Conservation (phyloP, 306 rosid species). For the Prunus armeniaca region DNA sequence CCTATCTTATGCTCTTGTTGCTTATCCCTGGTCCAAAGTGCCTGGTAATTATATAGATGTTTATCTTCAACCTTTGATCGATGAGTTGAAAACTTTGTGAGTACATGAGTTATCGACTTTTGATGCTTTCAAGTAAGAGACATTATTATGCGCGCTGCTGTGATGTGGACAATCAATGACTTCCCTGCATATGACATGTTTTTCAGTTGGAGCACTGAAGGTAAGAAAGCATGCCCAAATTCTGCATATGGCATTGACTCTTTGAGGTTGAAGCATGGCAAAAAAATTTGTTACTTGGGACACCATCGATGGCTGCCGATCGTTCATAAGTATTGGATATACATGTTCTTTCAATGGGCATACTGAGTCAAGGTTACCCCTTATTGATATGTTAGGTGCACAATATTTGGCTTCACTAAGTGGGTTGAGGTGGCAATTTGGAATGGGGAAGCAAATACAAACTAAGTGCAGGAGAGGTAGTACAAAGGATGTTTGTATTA, state of each 20-base stretch:
- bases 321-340: background rate
- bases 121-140: background rate
- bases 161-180: slow-evolving; percentile 6
- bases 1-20: background rate
- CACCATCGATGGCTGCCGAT: background rate
- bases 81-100: background rate
- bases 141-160: background rate
- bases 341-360: background rate
- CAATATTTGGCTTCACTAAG: too few relatives aligned
- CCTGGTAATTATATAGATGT: background rate
- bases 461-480: background rate
- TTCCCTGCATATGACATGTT: background rate
- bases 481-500: background rate
- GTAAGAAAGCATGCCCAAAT: too few relatives aligned
- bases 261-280: too few relatives aligned
- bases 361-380: background rate
- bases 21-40: background rate
- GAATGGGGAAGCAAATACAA: background rate
- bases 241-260: too few relatives aligned
- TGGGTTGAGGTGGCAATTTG: background rate
- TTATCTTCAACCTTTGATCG: background rate
- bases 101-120: background rate
- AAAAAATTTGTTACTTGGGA: background rate
- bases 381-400: too few relatives aligned
- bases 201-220: too few relatives aligned